Evolutionary conservation across 352 stramenopile genomes (phyloP), one percentile per base, ranked within the genome.

Genomic region (Pythium aphanidermatum): DNA sequence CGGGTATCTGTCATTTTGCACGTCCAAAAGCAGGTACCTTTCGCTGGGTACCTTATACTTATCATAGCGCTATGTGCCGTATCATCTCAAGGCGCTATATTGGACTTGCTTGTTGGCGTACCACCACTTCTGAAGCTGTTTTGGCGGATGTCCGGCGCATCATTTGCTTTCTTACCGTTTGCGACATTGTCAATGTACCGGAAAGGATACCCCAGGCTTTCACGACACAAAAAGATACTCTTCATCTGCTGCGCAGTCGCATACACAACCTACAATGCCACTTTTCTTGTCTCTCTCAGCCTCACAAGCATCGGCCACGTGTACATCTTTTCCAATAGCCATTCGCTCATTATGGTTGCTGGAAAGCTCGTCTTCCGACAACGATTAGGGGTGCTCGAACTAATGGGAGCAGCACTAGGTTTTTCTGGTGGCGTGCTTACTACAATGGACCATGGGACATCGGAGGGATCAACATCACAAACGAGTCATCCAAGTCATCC

Each of bases 281-380:
- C 72, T 21, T 81, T 84, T 50, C 55, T 84, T 16, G 34, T 69
- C 17, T 66, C 72, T 10, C 45, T 81, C 5, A 68, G 58, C 23
- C 61, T 77, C 29, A 79, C 66, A 13, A 79, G 66, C 24, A 65
- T 81, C 40, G 64, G 69, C 7, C 68, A 79, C 46, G 67, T 63
- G 16, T 81, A 81, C 48, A 77, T 82, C 27, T 81, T 84, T 25
- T 58, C 43, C 47, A 81, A 77, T 38, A 67, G 66, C 31, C 69
- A 81, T 48, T 81, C 68, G 51, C 40, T 84, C 44, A 49, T 84
- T 24, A 46, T 81, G 27, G 69, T 84, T 24, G 35, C 62, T 5
- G 52, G 61, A n/a, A 83, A 83, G 51, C 45, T 73, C 10, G 25
- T 75, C 31, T 33, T 74, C 7, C 27, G 67, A 1, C 54, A 78